phyloP scores from a whole-genome alignment of 225 moss, liverwort and hornwort genomes.

The Pleurozium schreberi region DNA sequence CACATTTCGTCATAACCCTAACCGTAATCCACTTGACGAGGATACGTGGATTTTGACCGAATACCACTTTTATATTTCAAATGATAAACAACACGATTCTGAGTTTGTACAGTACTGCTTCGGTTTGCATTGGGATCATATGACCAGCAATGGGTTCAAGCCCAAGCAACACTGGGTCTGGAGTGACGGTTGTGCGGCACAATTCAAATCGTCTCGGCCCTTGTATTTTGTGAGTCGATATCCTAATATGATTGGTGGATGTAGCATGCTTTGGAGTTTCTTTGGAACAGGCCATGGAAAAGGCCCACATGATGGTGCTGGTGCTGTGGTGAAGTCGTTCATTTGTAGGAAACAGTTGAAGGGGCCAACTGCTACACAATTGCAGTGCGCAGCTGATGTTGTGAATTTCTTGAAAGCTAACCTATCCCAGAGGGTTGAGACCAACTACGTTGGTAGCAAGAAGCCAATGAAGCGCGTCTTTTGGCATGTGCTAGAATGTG shows the following conservation, averaged over 20 bases:
- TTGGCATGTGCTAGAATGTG: too few species aligned
- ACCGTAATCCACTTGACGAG: neutral
- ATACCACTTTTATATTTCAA: neutral
- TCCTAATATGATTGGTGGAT: too few species aligned
- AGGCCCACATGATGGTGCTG: too few species aligned
- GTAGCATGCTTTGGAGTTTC: too few species aligned
- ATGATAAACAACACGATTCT: neutral
- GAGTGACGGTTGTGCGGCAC: neutral
- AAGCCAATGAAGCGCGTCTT: too few species aligned
- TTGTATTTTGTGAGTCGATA: too few species aligned
- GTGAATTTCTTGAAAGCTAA: too few species aligned
- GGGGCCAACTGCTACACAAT: too few species aligned
- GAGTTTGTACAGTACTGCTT: neutral
- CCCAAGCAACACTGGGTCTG: neutral
- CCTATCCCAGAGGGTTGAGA: too few species aligned
- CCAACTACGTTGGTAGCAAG: fast-evolving
- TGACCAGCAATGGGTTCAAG: neutral
- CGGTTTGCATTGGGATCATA: neutral
- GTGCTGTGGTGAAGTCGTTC: neutral
- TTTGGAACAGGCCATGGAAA: too few species aligned
- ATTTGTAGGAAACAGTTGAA: too few species aligned
- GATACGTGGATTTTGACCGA: neutral
- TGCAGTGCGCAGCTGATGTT: neutral
- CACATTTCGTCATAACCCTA: neutral
- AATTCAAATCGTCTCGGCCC: neutral